Evolutionary conservation across 768 basidiomycete genomes (phyloP), one percentile per base, ranked within the genome.

Genomic region (Macrocybe gigantea): DNA sequence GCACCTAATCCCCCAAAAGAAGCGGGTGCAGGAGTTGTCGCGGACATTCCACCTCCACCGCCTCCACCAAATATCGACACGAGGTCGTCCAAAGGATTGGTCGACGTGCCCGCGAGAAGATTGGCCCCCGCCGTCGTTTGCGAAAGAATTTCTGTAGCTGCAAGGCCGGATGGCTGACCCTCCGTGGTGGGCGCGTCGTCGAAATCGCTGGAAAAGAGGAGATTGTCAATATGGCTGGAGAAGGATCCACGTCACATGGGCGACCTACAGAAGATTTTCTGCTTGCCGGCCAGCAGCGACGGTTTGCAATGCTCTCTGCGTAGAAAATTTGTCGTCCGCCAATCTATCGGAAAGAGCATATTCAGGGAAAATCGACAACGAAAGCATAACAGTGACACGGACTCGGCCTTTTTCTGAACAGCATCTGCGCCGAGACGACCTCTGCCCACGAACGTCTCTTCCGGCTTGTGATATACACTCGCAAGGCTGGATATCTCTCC

Each of bases 381-480:
- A 22, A 22, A 22, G 22, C 22, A 22, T 22, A 2, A 22, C 22
- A 22, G 22, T 22, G 30, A 49, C 30, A 70, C 83, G 34, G 50
- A 85, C 83, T 84, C 84, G 47, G 64, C 56, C 47, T 71, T 79
- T 64, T 76, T 84, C 56, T 75, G 72, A 55, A 94, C 72, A 5
- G 86, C 73, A 55, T 93, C 91, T 0, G 83, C 89, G 6, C 92
- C 86, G 48, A 97, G 74, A 41, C 94, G 77, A 6, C 96, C 95
- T 54, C 83, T 82, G 0, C 95, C 96, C 48, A 99, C 81, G 59
- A 99, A 99, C 0, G 96, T 97, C 62, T 93, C 90, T 33, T 83
- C 84, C 0, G 96, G 96, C 64, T 96, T 97, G 70, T 99, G 96
- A 62, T 99, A 99, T 2, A 95, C 93, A 60, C 93, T 95, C 5